Evolutionary conservation across 2,329 filamentous ascomycete species (phyloP).

Genomic region (Xylariaceae sp.): DNA sequence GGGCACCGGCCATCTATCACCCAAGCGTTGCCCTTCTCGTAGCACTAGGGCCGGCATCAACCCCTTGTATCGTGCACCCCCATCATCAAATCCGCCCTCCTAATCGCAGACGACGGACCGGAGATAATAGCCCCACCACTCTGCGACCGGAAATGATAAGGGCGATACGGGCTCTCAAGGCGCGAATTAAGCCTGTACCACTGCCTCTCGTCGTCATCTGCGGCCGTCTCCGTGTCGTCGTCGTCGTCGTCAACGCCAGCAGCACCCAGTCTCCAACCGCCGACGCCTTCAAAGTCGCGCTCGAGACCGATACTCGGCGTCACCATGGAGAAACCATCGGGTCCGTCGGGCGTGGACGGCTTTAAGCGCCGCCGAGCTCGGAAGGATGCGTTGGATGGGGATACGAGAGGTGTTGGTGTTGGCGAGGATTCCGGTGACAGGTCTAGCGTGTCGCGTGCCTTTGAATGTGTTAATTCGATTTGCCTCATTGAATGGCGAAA

Average conservation of each 20-base stretch:
- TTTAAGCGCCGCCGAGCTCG: conserved; percentile 20
- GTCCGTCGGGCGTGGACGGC: conserved; percentile 21
- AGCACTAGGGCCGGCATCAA: conserved; percentile 34
- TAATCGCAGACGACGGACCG: conserved; percentile 18
- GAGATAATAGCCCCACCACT: conserved; percentile 26
- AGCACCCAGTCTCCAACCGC: conserved; percentile 47
- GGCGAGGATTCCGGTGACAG: conserved; percentile 15
- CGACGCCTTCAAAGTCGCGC: conserved; percentile 55
- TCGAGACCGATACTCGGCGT: conserved; percentile 45
- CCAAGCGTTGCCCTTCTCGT: conserved; percentile 41
- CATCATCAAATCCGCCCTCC: conserved; percentile 18
- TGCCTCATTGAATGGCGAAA: background rate
- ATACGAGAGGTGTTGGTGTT: conserved; percentile 19
- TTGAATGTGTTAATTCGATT: background rate
- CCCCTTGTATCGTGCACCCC: conserved; percentile 29
- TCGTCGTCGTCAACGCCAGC: conserved; percentile 7
- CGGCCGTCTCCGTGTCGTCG: conserved; percentile 26
- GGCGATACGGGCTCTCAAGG: conserved; percentile 27
- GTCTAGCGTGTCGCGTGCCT: conserved; percentile 20
- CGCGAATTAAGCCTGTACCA: conserved; percentile 32
- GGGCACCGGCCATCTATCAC: too few species aligned
- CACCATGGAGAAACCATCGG: conserved; percentile 32
- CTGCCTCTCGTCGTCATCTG: conserved; percentile 33
- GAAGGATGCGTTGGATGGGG: conserved; percentile 13
- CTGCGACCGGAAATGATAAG: conserved; percentile 30